These are phyloP conservation scores for Trichophyton rubrum DNA, from an alignment of 2,329 filamentous ascomycete genomes.

Conservation along the genomic window DNA sequence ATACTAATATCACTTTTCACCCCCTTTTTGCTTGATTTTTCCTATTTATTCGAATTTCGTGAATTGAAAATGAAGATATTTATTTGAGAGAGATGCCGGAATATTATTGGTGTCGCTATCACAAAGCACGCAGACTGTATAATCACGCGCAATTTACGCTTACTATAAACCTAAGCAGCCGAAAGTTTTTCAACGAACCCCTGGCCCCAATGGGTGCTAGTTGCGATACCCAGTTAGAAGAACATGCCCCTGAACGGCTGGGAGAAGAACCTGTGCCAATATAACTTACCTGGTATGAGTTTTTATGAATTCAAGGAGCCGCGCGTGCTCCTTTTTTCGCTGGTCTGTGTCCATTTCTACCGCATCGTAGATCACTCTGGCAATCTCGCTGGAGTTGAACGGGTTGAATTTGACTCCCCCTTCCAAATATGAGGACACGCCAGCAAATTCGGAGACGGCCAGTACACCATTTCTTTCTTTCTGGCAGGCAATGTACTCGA, in stretches of 20 bases:
- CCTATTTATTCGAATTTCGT: background rate
- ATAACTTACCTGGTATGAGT: slow-evolving; percentile 63
- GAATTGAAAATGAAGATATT: background rate
- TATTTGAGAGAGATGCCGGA: background rate
- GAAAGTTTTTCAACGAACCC: slow-evolving; percentile 9
- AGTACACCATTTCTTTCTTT: slow-evolving; percentile 75
- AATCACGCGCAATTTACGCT: background rate
- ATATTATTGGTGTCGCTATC: background rate
- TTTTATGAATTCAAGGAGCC: slow-evolving; percentile 76
- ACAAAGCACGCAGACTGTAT: background rate
- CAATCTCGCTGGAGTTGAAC: slow-evolving; percentile 86
- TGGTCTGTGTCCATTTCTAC: slow-evolving; percentile 78
- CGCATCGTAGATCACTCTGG: slow-evolving; percentile 73
- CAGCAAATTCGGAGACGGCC: slow-evolving; percentile 87
- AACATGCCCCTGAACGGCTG: background rate
- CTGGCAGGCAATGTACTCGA: slow-evolving; percentile 92
- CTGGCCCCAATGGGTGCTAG: slow-evolving; percentile 11
- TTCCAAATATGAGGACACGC: slow-evolving; percentile 82
- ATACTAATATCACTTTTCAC: no score
- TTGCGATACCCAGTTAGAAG: background rate
- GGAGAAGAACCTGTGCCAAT: background rate
- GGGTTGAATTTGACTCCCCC: slow-evolving; percentile 86
- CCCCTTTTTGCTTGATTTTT: background rate
- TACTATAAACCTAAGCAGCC: background rate
- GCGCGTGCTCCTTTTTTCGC: slow-evolving; percentile 66